A percentile compares a stretch with the other conserved stretches of the same genome.
Evolutionary conservation across 2,329 filamentous ascomycete species (phyloP).

Genomic region (Ampelomyces quisqualis): DNA sequence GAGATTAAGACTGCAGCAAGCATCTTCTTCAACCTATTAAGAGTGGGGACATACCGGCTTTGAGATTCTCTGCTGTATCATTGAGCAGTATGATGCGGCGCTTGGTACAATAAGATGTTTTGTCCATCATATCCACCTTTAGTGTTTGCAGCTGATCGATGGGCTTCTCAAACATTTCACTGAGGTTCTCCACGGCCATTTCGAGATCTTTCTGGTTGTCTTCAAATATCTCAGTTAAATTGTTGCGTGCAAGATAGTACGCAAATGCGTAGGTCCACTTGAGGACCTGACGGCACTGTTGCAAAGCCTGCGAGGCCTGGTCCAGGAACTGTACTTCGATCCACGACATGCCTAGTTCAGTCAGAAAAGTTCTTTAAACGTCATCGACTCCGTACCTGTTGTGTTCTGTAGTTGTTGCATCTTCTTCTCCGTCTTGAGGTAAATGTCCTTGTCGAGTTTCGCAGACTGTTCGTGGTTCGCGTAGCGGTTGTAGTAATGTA

Average conservation of each 20-base stretch:
- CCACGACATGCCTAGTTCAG: conserved; percentile 71
- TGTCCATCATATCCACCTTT: conserved; percentile 98
- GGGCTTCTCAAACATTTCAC: conserved; percentile 99
- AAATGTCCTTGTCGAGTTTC: conserved; percentile 93
- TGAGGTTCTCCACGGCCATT: conserved; percentile 92
- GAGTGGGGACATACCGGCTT: conserved; percentile 73
- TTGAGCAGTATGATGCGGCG: conserved; percentile 84
- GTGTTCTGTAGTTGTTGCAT: conserved; percentile 94
- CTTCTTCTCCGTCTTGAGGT: conserved; percentile 96
- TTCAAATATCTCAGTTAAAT: conserved; percentile 94
- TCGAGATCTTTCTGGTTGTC: conserved; percentile 98
- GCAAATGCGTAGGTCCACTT: conserved; percentile 99
- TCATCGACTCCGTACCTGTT: conserved; percentile 73
- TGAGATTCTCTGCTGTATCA: conserved; percentile 89
- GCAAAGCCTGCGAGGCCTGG: conserved; percentile 86
- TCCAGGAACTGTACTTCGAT: conserved; percentile 98
- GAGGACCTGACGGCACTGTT: conserved; percentile 95
- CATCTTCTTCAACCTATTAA: too few relatives aligned
- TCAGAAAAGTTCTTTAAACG: background rate
- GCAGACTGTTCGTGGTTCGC: conserved; percentile 98
- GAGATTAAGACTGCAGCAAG: background rate
- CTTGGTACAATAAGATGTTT: conserved; percentile 95
- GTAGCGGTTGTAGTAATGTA: conserved; percentile 99
- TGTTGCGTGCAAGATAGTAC: conserved; percentile 94
- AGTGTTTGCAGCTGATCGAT: conserved; percentile 80